Base-by-base conservation (phyloP, 2,329 filamentous ascomycete species). In the Neopestalotiopsis sp. region DNA sequence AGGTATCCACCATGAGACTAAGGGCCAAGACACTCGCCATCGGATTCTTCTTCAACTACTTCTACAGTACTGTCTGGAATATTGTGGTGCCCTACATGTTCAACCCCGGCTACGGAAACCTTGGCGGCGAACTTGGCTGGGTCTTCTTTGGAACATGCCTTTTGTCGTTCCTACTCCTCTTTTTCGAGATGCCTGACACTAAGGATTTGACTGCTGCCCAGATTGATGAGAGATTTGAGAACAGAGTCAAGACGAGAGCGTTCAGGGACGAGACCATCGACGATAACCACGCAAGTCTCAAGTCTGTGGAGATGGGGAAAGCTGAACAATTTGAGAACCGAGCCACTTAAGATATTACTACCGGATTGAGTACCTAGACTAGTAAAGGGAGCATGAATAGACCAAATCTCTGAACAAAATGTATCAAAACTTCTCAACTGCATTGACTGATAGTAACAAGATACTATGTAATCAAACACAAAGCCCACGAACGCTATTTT, bases 31-130 rank as follows among this genome's bases (percentile, higher is more conserved):
- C 64, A 14, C 64, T 66, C 10, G 64, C 64, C 49, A 58, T 66
- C 40, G 64, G 64, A 5, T 66, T 66, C 64, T 66, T 66, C 32
- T 66, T 66, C 64, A 66, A 66, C 64, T 66, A 66, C 30, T 66
- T 66, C 64, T 66, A 66, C 30, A 66, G 64, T 28, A 66, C 64
- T 17, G 32, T 66, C 13, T 66, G 64, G 64, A 66, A 66, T 30
- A 38, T 66, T 10, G 64, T 66, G n/a, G 64, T 66, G 45, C 64
- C 64, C 7, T 66, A 66, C 64, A 66, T 66, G 64, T 66, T 66
- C 14, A 66, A 66, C 28, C 42, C 64, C 13, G 64, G 64, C 24
- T 56, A 66, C 4, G 64, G 64, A 24, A 58, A 66, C 64, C 64
- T 66, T 4, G 64, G 64, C 4, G 64, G 45, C 14, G 30, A 52